Evolutionary conservation across 2,329 filamentous ascomycete species (phyloP).

Genomic region (Cercospora sesami): DNA sequence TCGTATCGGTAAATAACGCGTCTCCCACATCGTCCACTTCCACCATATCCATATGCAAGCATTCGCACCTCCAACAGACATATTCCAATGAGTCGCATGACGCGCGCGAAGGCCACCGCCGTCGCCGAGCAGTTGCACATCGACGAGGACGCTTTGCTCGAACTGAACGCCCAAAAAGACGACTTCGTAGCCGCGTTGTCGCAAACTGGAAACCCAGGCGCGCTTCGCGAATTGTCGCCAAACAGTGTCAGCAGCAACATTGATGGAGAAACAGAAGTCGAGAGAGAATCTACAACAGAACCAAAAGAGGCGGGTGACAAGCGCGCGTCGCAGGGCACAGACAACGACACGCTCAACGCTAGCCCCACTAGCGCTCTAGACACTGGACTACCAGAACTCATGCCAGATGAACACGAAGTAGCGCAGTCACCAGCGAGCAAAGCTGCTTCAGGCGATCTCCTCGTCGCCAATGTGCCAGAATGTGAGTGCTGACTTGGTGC

Average conservation of each 20-base stretch:
- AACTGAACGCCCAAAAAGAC: constrained; percentile 31
- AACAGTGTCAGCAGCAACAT: constrained; percentile 37
- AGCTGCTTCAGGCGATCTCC: constrained; percentile 25
- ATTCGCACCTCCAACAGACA: not conserved
- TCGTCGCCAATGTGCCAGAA: constrained; percentile 22
- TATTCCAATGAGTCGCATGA: constrained; percentile 41
- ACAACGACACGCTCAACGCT: constrained; percentile 18
- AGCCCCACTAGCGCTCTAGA: constrained; percentile 16
- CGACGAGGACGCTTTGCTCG: constrained; percentile 38
- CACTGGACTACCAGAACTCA: constrained; percentile 15
- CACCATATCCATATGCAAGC: not conserved
- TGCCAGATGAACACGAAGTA: constrained; percentile 25
- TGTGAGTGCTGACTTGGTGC: constrained; percentile 19
- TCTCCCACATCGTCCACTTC: constrained; percentile 18
- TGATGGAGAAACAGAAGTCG: constrained; percentile 15
- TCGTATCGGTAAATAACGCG: constrained; percentile 15
- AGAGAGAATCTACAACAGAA: constrained; percentile 34
- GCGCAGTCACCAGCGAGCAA: constrained; percentile 24
- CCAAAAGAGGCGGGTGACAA: constrained; percentile 40
- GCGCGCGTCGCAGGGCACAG: constrained; percentile 35
- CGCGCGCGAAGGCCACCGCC: constrained; percentile 44
- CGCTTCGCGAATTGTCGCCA: constrained; percentile 45
- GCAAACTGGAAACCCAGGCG: constrained; percentile 36
- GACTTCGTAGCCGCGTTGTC: constrained; percentile 15
- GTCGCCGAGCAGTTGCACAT: constrained; percentile 43